A percentile compares a stretch with the other conserved stretches of the same genome.
Evolutionary conservation across 78 protist species (phyloP).

Genomic region (Dictyostelium firmibasis): DNA sequence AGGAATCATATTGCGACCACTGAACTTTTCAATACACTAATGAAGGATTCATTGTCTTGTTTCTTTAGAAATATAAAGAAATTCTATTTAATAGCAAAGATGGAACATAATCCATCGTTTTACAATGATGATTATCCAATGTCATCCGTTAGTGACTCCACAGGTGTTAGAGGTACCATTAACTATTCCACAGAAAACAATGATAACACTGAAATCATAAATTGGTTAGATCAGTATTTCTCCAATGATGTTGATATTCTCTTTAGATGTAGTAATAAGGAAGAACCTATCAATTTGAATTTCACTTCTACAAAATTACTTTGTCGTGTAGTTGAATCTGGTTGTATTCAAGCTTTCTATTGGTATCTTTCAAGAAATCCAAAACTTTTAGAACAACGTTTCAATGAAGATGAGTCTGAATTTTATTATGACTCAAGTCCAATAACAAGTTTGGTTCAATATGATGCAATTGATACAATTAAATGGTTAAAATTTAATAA

Average conservation of each 20-base stretch:
- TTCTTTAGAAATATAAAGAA: background rate
- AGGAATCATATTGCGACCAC: background rate
- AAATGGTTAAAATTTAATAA: background rate
- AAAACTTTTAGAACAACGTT: background rate
- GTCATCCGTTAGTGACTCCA: background rate
- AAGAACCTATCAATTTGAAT: background rate
- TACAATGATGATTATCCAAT: background rate
- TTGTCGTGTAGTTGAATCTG: background rate
- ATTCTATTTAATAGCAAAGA: background rate
- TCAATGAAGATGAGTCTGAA: background rate
- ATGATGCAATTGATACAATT: background rate
- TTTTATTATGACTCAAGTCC: background rate
- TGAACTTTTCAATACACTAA: background rate
- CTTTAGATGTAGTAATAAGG: background rate
- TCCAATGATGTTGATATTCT: background rate
- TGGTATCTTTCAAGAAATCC: background rate
- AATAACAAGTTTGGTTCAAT: background rate
- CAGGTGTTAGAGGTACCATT: background rate
- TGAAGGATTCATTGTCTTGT: background rate
- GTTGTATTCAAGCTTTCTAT: background rate
- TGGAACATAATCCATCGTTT: background rate
- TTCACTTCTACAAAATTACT: background rate
- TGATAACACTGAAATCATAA: background rate
- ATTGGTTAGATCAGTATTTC: background rate
- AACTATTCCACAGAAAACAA: background rate